Base-by-base conservation (phyloP, 1,284 basidiomycete species). In the Marasmius oreades region DNA sequence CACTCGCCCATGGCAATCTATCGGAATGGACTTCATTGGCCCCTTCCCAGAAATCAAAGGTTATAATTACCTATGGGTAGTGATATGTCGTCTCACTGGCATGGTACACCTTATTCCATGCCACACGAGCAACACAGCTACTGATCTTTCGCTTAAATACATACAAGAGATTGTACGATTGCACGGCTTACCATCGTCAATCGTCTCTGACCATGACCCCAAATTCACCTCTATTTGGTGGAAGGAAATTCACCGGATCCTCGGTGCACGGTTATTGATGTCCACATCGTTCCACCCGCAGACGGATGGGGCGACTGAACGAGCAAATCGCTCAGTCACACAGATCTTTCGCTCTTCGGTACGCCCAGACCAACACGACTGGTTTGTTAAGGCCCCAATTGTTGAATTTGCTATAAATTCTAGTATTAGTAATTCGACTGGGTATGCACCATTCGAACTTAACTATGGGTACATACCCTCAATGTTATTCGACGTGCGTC, bases 381-480 rank as follows among this genome's bases (percentile, higher is more conserved):
- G 73, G 72, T 60, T 64, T 0, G 50, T 63, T 0, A 62, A 65
- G 22, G 5, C 72, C 0, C 69, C 71, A 0, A 23, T 69, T 10
- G 64, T 69, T 0, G 71, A 74, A 65, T 43, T 43, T n/a, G 16
- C 42, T 7, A 43, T 43, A 16, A 43, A 43, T 43, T 43, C 42
- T 5, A 43, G 64, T 18, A 55, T 67, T 0, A 70, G 59, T 23
- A 64, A 61, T 1, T 61, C 67, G 0, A 75, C 70, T 0, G 69
- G 69, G 1, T 73, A 67, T 51, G 63, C 71, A 1, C 73, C 71
- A 2, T 78, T 77, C 53, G 66, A 72, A 37, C 58, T 76, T 1
- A 73, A 70, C 53, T 63, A 66, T 42, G 70, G 71, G 1, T 43
- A 7, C 16, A n/a, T 43, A 7, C 42, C 42, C 42, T 43, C 16